These are phyloP conservation scores for Penicillium frequentans DNA, from an alignment of 2,329 filamentous ascomycete species.

Conservation along the genomic window DNA sequence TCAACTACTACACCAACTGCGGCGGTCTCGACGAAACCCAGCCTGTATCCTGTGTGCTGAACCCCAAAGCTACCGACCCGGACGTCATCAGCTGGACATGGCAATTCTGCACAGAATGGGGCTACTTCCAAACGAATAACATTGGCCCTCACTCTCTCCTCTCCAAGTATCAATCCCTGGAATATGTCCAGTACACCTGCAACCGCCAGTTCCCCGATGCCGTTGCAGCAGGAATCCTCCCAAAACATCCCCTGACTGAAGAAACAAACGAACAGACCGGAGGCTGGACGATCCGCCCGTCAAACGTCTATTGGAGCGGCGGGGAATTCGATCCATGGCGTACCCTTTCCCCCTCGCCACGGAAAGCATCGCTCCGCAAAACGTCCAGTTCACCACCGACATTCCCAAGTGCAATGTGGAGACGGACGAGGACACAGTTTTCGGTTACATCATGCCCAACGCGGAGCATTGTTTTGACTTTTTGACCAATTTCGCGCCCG, in stretches of 20 bases:
- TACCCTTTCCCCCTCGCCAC: slow-evolving; percentile 46
- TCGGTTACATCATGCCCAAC: slow-evolving; percentile 49
- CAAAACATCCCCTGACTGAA: slow-evolving; percentile 39
- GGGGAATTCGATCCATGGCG: slow-evolving; percentile 57
- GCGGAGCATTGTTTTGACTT: slow-evolving; percentile 54
- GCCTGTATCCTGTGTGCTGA: slow-evolving; percentile 40
- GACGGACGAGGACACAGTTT: slow-evolving; percentile 41
- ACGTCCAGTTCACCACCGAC: slow-evolving; percentile 37
- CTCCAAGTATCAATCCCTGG: slow-evolving; percentile 48
- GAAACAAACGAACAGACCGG: slow-evolving; percentile 47
- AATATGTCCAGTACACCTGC: slow-evolving; percentile 48
- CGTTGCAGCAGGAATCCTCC: slow-evolving; percentile 40
- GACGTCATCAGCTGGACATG: slow-evolving; percentile 48
- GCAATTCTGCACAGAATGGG: slow-evolving; percentile 57
- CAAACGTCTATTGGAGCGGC: slow-evolving; percentile 52
- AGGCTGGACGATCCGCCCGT: slow-evolving; percentile 54
- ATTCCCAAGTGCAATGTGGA: slow-evolving; percentile 46
- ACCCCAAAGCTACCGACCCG: slow-evolving; percentile 35
- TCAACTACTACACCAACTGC: slow-evolving; percentile 43
- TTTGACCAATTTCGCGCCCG: slow-evolving; percentile 31
- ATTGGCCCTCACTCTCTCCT: slow-evolving; percentile 48
- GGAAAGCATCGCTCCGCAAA: slow-evolving; percentile 43
- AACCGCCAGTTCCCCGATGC: slow-evolving; percentile 51
- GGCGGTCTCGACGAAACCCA: slow-evolving; percentile 25
- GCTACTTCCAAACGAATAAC: slow-evolving; percentile 52